phyloP scores from a whole-genome alignment of 495 filamentous ascomycete species.

The Astrocystis sublimbata region DNA sequence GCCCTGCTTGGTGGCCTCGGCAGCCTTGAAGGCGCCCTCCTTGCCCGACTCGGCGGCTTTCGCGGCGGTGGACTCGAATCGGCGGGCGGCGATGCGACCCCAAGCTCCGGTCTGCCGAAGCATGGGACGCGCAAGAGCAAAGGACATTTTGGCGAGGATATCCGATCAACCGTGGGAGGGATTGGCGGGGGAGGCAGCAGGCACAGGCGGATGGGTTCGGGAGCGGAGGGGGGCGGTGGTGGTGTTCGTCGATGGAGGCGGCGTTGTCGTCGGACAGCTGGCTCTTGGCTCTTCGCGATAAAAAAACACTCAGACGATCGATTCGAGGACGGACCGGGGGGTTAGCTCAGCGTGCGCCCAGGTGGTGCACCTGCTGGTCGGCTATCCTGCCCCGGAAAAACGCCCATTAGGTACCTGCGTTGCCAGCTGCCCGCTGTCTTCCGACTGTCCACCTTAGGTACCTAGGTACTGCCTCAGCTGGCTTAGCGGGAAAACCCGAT shows the following conservation, averaged over 20 bases:
- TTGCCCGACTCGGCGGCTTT: conserved; percentile 18
- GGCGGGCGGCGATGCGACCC: conserved; percentile 48
- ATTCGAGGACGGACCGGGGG: conserved; percentile 20
- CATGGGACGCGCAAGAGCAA: conserved; percentile 36
- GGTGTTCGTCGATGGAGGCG: conserved; percentile 17
- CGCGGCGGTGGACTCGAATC: conserved; percentile 51
- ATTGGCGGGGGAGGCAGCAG: conserved; percentile 29
- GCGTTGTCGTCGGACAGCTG: conserved; percentile 11
- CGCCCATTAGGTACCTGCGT: too few relatives aligned
- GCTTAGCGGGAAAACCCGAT: conserved; percentile 38
- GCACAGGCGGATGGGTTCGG: conserved; percentile 4
- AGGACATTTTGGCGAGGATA: conserved; percentile 29
- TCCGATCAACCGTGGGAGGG: conserved; percentile 26
- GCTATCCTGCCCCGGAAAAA: conserved; percentile 14
- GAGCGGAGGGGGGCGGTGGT: conserved; percentile 10
- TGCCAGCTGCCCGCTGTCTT: too few relatives aligned
- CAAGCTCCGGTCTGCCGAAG: conserved; percentile 38
- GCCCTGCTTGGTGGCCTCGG: too few relatives aligned
- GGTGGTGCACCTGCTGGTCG: too few relatives aligned
- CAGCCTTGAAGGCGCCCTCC: not conserved
- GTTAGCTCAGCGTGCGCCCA: conserved; percentile 9
- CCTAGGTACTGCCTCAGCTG: not conserved
- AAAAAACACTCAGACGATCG: conserved; percentile 36
- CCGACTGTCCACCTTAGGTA: too few relatives aligned
- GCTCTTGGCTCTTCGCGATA: conserved; percentile 18